Base-by-base conservation (phyloP, 2,329 filamentous ascomycete species). In the Hypocrella siamensis region DNA sequence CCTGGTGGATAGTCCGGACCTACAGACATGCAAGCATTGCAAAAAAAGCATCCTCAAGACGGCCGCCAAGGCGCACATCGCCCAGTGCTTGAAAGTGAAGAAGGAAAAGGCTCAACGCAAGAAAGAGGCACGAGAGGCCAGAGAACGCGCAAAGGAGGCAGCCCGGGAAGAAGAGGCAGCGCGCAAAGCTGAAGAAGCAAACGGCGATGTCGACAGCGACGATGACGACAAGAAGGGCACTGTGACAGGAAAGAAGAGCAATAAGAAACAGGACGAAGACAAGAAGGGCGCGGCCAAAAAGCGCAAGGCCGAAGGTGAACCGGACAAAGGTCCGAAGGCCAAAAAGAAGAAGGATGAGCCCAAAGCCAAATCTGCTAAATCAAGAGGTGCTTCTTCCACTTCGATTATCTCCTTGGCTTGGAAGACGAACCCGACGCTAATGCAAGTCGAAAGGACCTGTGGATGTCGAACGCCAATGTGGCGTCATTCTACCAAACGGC, bases 311-410 rank as follows among this genome's bases (percentile, higher is more conserved):
- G 78, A 83, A 33, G 68, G 61, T 6, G 77, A 86, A 42, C 68
- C 71, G n/a, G 79, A 84, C 32, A 90, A 90, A 58, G 79, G 71
- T 12, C 79, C 80, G 1, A 90, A 88, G 55, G 72, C 76, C 41
- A 93, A 93, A 63, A 93, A 93, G 63, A 93, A 93, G 63, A 93
- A 93, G 59, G 84, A 93, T 39, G 84, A 93, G 47, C 77, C 78
- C 1, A 92, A 92, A 51, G 66, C 76, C 15, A 93, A 92, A 56
- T 65, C 70, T 1, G 70, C 82, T 0, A 93, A 93, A 47, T 79
- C 81, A 0, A 93, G 92, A 63, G 84, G 71, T 74, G 15, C 9
- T n/a, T 28, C 18, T 17, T 18, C 8, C 9, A 12, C n/a, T n/a
- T n/a, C n/a, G n/a, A n/a, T n/a, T n/a, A n/a, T n/a, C n/a, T n/a